Evolutionary conservation across 108 stramenopile genomes (phyloP).

Genomic region (Aurantiochytrium sp.): DNA sequence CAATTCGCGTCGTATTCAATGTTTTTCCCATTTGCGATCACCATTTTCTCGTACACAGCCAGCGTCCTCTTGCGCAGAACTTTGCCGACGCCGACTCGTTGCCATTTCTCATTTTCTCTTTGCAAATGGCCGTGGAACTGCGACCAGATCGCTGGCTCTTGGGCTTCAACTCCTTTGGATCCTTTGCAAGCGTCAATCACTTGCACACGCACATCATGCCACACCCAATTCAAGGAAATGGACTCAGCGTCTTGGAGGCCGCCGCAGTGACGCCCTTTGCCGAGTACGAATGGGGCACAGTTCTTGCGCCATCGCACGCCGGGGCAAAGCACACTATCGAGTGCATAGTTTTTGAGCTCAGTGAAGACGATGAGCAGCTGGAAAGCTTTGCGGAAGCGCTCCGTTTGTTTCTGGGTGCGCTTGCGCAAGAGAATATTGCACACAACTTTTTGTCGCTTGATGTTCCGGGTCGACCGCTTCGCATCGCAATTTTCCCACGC

Average conservation of each 20-base stretch:
- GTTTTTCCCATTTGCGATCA: neutral
- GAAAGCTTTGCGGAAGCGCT: neutral
- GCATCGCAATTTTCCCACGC: neutral
- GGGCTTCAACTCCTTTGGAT: neutral
- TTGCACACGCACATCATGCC: neutral
- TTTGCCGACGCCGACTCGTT: neutral
- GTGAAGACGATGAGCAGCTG: neutral
- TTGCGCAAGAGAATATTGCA: neutral
- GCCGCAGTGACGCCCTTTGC: neutral
- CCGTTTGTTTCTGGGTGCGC: neutral
- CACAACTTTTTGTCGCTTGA: neutral
- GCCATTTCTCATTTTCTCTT: neutral
- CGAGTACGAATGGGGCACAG: neutral
- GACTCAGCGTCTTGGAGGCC: neutral
- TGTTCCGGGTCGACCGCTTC: neutral
- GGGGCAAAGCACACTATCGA: neutral
- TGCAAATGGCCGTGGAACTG: neutral
- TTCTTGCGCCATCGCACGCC: neutral
- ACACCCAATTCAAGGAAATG: neutral
- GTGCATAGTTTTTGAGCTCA: neutral
- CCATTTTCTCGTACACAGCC: neutral
- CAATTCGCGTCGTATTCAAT: neutral
- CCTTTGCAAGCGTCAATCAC: slow-evolving; percentile 16
- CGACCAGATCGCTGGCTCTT: neutral
- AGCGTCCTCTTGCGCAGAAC: neutral